A percentile compares a stretch with the other conserved stretches of the same genome.
Conservation (phyloP, 176 grass and related monocot genomes). For the Oropetium thomaeum region DNA sequence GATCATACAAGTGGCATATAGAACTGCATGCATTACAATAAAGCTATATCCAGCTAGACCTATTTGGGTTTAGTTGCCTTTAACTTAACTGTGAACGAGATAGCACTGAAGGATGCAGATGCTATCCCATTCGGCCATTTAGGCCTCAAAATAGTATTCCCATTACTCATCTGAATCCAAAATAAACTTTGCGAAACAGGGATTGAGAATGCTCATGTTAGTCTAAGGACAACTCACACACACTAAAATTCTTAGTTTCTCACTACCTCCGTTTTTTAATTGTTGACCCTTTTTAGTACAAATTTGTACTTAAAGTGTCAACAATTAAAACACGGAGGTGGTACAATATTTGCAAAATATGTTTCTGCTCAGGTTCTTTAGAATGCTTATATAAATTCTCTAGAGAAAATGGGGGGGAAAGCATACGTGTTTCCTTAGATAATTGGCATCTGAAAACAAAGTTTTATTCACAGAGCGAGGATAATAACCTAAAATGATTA, state of each 20-base stretch:
- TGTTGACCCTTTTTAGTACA: no score
- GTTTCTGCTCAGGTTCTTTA: background rate
- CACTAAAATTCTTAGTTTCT: no score
- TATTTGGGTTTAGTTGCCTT: no score
- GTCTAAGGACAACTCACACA: background rate
- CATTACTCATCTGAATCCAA: slow-evolving; percentile 18
- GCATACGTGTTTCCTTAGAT: background rate
- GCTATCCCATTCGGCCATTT: background rate
- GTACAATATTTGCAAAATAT: background rate
- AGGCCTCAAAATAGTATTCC: slow-evolving; percentile 14
- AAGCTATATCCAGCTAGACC: background rate
- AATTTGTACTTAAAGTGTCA: no score
- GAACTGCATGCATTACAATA: slow-evolving; percentile 21
- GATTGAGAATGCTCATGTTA: background rate
- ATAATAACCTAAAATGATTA: no score
- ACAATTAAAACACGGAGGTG: no score
- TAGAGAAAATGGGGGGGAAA: background rate
- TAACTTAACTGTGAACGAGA: slow-evolving; percentile 1
- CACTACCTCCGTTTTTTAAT: no score
- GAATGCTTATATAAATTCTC: background rate
- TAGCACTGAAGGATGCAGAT: background rate
- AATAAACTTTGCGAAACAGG: background rate
- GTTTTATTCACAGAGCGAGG: background rate
- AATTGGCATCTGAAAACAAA: background rate
- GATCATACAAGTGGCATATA: slow-evolving; percentile 33